These are phyloP conservation scores for Dalbergia cochinchinensis DNA, from an alignment of 306 rosid species.

Conservation along the genomic window DNA sequence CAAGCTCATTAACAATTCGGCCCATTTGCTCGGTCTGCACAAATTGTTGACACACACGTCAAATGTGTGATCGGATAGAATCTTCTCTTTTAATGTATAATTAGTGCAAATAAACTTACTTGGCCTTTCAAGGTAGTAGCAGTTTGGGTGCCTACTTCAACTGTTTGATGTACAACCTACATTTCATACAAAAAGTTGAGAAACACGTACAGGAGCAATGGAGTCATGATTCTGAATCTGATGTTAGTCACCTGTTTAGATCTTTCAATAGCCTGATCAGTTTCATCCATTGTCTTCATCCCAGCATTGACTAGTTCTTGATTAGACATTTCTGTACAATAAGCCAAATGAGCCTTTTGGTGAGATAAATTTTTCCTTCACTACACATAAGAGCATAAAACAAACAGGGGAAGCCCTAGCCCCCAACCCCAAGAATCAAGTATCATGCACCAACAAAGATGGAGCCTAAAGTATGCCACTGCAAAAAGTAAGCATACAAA, in stretches of 20 bases:
- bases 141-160: conserved; percentile 97
- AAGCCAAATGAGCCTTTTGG: conserved; percentile 43
- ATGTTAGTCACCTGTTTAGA: conserved; percentile 71
- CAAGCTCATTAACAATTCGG: conserved; percentile 95
- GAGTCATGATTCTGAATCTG: conserved; percentile 15
- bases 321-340: conserved; percentile 86
- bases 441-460: conserved; percentile 1
- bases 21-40: conserved; percentile 99
- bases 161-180: conserved; percentile 91
- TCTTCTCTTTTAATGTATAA: conserved; percentile 13
- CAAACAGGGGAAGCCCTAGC: neutral
- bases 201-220: conserved; percentile 21
- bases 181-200: conserved; percentile 20
- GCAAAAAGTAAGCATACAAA: neutral
- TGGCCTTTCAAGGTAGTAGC: conserved; percentile 93
- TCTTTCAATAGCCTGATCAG: conserved; percentile 95
- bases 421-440: neutral
- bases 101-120: conserved; percentile 61
- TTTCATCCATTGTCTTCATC: conserved; percentile 88
- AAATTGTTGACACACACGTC: conserved; percentile 31
- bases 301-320: conserved; percentile 94
- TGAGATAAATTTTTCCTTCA: conserved; percentile 16
- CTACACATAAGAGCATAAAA: neutral
- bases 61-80: conserved; percentile 38
- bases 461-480: neutral